Percentiles rank a stretch among this genome's conserved stretches.
phyloP scores from a whole-genome alignment of 805 yeast genomes.

The Komagataella mondaviorum region DNA sequence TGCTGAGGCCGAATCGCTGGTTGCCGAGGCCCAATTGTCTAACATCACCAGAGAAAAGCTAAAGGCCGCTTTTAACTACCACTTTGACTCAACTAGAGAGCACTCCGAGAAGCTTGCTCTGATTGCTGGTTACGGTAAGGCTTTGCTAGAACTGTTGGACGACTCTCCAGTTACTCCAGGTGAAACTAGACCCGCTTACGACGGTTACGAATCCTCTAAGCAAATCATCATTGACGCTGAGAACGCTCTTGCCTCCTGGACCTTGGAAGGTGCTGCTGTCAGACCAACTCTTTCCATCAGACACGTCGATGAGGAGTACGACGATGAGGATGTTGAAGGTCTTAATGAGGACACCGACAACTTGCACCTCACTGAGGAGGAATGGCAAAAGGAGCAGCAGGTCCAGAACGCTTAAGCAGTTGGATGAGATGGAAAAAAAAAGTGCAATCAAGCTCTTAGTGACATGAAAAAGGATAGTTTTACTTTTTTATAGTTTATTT shows the following conservation, averaged over 20 bases:
- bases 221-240: conserved; percentile 81
- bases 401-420: background rate
- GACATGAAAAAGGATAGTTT: background rate
- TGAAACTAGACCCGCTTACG: conserved; percentile 83
- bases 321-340: conserved; percentile 42
- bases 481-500: background rate
- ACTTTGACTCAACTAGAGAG: conserved; percentile 77
- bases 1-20: conserved; percentile 85
- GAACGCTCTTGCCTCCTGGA: conserved; percentile 74
- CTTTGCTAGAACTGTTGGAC: conserved; percentile 68
- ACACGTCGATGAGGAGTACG: conserved; percentile 29
- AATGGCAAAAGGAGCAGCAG: conserved; percentile 19
- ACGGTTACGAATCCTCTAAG: conserved; percentile 80
- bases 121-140: conserved; percentile 86
- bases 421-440: background rate
- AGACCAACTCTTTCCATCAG: conserved; percentile 68
- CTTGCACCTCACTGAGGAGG: conserved; percentile 37
- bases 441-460: background rate
- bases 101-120: conserved; percentile 76
- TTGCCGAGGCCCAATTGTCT: conserved; percentile 84
- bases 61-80: conserved; percentile 73
- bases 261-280: conserved; percentile 70
- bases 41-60: conserved; percentile 81
- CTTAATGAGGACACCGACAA: conserved; percentile 30
- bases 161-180: conserved; percentile 85